A percentile compares a stretch with the other conserved stretches of the same genome.
phyloP scores from a whole-genome alignment of 2,329 filamentous ascomycete genomes.

The Fusarium tanahbumbuense region DNA sequence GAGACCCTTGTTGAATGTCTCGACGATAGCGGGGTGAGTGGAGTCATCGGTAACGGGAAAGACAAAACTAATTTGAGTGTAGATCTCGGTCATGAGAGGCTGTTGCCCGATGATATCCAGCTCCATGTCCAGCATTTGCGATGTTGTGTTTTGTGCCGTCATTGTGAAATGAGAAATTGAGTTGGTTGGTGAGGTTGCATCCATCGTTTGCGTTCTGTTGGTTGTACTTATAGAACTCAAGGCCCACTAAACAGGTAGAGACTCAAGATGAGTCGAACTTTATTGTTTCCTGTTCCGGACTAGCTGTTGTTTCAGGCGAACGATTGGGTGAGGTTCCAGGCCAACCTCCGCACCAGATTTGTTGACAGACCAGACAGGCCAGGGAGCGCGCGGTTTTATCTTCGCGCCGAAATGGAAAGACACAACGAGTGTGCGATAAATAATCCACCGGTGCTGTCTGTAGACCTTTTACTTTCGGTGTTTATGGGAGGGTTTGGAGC shows the following conservation, averaged over 20 bases:
- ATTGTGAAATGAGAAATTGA: not conserved
- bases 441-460: not conserved
- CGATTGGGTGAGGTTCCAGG: too few species aligned
- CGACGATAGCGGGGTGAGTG: not conserved
- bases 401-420: not conserved
- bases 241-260: not conserved
- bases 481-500: not conserved
- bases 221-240: not conserved
- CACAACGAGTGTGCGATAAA: not conserved
- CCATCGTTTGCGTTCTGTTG: not conserved
- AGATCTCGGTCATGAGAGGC: not conserved
- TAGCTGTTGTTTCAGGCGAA: not conserved
- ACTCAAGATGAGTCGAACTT: not conserved
- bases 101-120: not conserved
- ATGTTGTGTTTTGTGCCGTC: not conserved
- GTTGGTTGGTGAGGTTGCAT: not conserved
- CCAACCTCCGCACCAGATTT: too few species aligned
- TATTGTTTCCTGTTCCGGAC: not conserved
- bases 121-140: not conserved
- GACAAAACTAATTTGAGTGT: not conserved
- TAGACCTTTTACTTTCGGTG: not conserved
- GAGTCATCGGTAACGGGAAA: not conserved
- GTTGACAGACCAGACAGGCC: too few species aligned
- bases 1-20: conserved; percentile 48
- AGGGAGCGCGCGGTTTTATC: too few species aligned